phyloP scores from a whole-genome alignment of 1,284 basidiomycete species.

The Trichosporon asahii region DNA sequence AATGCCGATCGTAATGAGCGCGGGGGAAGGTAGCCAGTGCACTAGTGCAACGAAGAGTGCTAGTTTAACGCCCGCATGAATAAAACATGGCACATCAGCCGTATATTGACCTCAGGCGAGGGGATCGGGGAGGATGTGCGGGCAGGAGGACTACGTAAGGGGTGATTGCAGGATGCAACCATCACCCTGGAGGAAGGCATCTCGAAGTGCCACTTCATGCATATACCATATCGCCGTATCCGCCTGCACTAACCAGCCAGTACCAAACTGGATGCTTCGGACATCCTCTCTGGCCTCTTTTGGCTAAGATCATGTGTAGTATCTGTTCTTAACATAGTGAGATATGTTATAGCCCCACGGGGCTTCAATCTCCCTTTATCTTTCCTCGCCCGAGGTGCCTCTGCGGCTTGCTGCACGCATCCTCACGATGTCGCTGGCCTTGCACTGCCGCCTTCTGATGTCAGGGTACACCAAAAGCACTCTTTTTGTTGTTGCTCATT shows the following conservation, averaged over 20 bases:
- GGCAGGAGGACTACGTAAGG: too few species aligned
- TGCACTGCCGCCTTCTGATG: slow-evolving; percentile 31
- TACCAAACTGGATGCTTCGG: neutral
- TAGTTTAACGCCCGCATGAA: too few species aligned
- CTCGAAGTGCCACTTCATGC: neutral
- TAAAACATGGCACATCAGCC: too few species aligned
- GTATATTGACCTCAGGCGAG: too few species aligned
- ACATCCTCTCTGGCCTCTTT: slow-evolving; percentile 52
- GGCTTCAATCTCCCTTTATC: slow-evolving; percentile 40
- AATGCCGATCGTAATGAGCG: too few species aligned
- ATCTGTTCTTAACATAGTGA: slow-evolving; percentile 52
- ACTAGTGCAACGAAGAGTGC: too few species aligned
- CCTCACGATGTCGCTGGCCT: slow-evolving; percentile 28
- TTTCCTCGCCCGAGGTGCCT: slow-evolving; percentile 33
- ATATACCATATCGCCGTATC: neutral
- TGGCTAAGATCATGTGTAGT: slow-evolving; percentile 54
- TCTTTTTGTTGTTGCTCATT: slow-evolving; percentile 7
- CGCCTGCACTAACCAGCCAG: neutral
- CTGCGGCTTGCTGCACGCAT: slow-evolving; percentile 26
- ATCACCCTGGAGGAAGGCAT: too few species aligned
- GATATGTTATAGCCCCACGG: slow-evolving; percentile 44
- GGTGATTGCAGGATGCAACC: too few species aligned
- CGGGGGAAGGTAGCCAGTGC: too few species aligned
- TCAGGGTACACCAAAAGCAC: slow-evolving; percentile 22
- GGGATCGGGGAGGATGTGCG: too few species aligned